Evolutionary conservation across 1,139 yeast species (phyloP).

Genomic region (Yamadazyma atmosphaerica): DNA sequence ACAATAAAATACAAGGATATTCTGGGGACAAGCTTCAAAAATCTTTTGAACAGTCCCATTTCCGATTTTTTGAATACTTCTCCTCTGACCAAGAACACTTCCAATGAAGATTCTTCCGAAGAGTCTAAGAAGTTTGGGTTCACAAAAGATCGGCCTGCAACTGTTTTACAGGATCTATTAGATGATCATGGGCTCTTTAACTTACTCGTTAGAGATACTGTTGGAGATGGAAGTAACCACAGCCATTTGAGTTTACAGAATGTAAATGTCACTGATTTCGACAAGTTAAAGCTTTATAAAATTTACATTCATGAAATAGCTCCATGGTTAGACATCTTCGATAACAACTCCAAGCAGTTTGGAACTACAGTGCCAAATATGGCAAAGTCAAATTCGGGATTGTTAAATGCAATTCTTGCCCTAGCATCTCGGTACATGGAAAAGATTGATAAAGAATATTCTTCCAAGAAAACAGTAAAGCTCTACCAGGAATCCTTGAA

Average conservation of each 20-base stretch:
- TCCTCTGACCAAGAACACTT: background rate
- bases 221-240: background rate
- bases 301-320: conserved; percentile 31
- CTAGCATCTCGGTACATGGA: conserved; percentile 31
- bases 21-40: conserved; percentile 13
- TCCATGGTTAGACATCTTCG: conserved; percentile 37
- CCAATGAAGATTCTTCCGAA: background rate
- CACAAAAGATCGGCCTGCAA: conserved; percentile 7
- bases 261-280: conserved; percentile 11
- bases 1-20: conserved; percentile 6
- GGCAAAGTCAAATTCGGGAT: conserved; percentile 19
- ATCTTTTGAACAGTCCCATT: conserved; percentile 15
- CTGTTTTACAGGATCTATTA: conserved; percentile 15
- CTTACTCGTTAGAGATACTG: conserved; percentile 2
- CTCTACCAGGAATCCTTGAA: conserved; percentile 27
- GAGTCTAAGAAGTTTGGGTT: background rate
- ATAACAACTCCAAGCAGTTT: conserved; percentile 24
- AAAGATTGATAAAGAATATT: conserved; percentile 17
- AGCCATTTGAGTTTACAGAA: background rate
- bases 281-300: conserved; percentile 22
- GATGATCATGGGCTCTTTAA: conserved; percentile 9
- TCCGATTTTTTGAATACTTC: conserved; percentile 10
- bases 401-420: conserved; percentile 28
- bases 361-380: conserved; percentile 24
- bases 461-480: conserved; percentile 17